Percentiles rank a stretch among this genome's conserved stretches.
Evolutionary conservation across 2,329 filamentous ascomycete genomes (phyloP).

Genomic region (Exserohilum turcica): DNA sequence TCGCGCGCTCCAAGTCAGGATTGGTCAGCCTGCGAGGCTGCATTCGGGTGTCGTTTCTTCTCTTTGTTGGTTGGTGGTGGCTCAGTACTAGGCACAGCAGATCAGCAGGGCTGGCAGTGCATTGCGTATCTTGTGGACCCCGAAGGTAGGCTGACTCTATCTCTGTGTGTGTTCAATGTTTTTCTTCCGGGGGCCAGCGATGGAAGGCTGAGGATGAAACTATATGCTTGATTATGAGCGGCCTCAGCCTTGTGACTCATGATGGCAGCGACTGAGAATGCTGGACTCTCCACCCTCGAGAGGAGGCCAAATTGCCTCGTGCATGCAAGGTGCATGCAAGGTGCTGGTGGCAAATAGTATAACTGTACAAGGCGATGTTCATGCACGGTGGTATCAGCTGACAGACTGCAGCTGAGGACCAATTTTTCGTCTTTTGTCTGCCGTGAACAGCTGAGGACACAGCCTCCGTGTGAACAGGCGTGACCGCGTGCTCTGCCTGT

Average conservation of each 20-base stretch:
- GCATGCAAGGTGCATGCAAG: neutral
- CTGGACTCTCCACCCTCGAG: neutral
- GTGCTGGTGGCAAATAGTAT: neutral
- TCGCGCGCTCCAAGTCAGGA: slow-evolving; percentile 5
- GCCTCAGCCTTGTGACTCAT: slow-evolving; percentile 10
- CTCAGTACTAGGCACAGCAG: neutral
- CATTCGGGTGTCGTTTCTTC: neutral
- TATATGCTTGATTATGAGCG: slow-evolving; percentile 5
- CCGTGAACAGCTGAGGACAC: neutral
- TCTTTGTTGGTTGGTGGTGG: neutral
- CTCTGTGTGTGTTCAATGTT: neutral
- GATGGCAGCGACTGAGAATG: neutral
- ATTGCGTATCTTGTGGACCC: neutral
- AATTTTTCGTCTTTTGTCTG: slow-evolving; percentile 9
- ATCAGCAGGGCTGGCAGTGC: neutral
- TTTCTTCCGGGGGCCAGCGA: neutral
- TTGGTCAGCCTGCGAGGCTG: slow-evolving; percentile 1
- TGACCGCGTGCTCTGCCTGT: neutral
- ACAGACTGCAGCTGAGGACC: neutral
- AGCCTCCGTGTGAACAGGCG: neutral
- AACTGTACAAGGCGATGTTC: neutral
- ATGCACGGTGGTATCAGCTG: neutral
- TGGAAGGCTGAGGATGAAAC: slow-evolving; percentile 3
- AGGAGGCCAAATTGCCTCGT: neutral
- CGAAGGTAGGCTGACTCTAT: neutral